These are phyloP conservation scores for Rhizopogon vulgaris DNA, from an alignment of 768 basidiomycete genomes.

Conservation along the genomic window DNA sequence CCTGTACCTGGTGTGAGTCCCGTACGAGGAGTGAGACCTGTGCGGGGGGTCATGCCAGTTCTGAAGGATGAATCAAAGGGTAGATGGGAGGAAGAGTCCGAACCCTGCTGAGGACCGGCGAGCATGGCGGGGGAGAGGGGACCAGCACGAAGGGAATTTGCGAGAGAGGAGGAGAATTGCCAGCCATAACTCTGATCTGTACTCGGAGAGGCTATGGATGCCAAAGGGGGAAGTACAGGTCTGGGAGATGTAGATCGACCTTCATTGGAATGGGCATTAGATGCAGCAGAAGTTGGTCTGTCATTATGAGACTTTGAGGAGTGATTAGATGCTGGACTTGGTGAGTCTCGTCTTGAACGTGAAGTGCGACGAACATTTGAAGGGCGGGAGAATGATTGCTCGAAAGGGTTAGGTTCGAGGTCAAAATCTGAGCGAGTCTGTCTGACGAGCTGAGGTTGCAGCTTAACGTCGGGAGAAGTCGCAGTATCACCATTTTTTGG, in stretches of 20 bases:
- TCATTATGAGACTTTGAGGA: conserved; percentile 31
- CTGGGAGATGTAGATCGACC: conserved; percentile 40
- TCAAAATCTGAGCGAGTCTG: conserved; percentile 63
- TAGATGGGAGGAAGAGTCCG: conserved; percentile 29
- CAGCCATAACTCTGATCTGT: conserved; percentile 43
- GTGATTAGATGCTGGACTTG: conserved; percentile 28
- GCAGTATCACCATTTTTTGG: conserved; percentile 32
- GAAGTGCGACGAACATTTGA: conserved; percentile 45
- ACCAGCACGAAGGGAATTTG: conserved; percentile 83
- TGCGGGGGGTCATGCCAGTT: conserved; percentile 82
- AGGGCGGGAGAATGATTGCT: conserved; percentile 80
- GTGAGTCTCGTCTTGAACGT: conserved; percentile 26
- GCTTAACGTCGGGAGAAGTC: conserved; percentile 28
- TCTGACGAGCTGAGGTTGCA: conserved; percentile 16
- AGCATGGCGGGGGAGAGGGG: conserved; percentile 97
- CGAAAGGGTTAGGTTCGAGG: conserved; percentile 90
- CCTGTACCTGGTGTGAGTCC: conserved; percentile 74
- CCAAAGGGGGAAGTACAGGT: conserved; percentile 77
- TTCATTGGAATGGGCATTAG: conserved; percentile 25
- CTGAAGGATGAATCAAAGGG: conserved; percentile 71
- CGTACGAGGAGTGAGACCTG: conserved; percentile 81
- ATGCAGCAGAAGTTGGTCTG: conserved; percentile 28
- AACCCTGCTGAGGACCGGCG: conserved; percentile 66
- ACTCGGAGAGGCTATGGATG: conserved; percentile 60
- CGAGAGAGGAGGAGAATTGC: conserved; percentile 55